Conservation (phyloP, 306 rosid species). For the Sindora glabra region DNA sequence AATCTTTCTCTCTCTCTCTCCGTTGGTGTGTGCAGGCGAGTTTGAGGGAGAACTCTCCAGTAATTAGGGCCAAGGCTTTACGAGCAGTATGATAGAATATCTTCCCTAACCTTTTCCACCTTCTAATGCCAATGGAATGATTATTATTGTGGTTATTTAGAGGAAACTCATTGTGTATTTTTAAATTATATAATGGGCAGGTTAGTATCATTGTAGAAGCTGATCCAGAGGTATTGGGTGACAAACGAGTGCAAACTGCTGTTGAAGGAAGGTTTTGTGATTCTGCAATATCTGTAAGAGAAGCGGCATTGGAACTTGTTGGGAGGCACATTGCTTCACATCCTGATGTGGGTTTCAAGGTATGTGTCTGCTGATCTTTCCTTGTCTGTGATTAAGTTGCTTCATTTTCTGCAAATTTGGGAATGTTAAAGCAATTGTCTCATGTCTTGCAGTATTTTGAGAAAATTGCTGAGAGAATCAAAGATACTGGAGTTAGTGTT, state of each 20-base stretch:
- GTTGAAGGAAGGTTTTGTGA: conserved; percentile 98
- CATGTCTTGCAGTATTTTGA: conserved; percentile 72
- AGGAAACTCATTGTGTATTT: neutral
- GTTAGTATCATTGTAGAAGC: conserved; percentile 99
- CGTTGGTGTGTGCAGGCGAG: conserved; percentile 54
- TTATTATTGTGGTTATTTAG: neutral
- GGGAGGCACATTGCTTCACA: conserved; percentile 99
- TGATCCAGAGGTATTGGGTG: conserved; percentile 95
- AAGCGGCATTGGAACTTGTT: conserved; percentile 98
- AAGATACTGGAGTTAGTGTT: conserved; percentile 95
- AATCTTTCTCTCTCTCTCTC: conserved; percentile 4
- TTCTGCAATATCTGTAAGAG: conserved; percentile 90
- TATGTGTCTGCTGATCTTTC: conserved; percentile 22
- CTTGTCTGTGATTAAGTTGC: conserved; percentile 6
- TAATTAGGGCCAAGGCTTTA: conserved; percentile 89
- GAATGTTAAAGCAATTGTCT: too few species aligned
- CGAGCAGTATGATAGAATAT: conserved; percentile 61
- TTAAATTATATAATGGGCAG: conserved; percentile 42
- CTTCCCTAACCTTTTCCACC: neutral
- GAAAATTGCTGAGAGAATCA: conserved; percentile 91
- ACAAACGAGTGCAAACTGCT: conserved; percentile 71
- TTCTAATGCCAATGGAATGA: conserved; percentile 12
- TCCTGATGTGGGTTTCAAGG: conserved; percentile 99
- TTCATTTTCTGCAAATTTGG: too few species aligned
- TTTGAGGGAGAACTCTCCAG: conserved; percentile 85